Percentiles rank a stretch among this genome's conserved stretches.
Evolutionary conservation across 192 early-diverging fungal genomes (phyloP).

Genomic region (Coemansia sp.): DNA sequence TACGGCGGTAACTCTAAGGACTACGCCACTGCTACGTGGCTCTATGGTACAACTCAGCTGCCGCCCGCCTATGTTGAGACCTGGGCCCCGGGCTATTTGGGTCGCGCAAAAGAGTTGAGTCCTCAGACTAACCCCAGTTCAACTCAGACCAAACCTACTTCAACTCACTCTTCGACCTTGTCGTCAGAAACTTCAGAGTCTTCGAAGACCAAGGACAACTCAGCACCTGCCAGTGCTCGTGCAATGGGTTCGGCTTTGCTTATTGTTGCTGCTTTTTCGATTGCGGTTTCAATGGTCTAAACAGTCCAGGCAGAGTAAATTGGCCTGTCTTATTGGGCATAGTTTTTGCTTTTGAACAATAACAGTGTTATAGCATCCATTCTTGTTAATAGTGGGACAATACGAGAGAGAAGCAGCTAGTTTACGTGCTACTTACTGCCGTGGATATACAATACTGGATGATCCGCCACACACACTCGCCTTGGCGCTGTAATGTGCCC

Average conservation of each 20-base stretch:
- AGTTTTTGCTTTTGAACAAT: too few relatives aligned
- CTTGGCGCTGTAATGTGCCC: too few relatives aligned
- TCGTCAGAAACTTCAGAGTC: background rate
- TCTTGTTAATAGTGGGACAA: too few relatives aligned
- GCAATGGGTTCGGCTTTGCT: background rate
- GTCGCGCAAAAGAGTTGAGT: constrained; percentile 8
- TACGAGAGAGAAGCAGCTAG: too few relatives aligned
- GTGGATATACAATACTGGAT: too few relatives aligned
- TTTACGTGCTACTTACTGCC: too few relatives aligned
- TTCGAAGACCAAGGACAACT: background rate
- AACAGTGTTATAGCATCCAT: too few relatives aligned
- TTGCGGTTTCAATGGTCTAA: background rate
- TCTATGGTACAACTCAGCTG: constrained; percentile 35
- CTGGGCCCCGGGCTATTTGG: constrained; percentile 24
- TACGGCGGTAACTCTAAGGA: constrained; percentile 6
- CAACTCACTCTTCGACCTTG: background rate
- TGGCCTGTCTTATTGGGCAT: background rate
- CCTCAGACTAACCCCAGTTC: background rate
- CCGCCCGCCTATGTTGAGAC: constrained; percentile 19
- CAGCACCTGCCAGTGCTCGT: background rate
- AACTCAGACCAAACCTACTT: background rate
- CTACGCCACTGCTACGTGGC: constrained; percentile 25
- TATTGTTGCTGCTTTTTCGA: background rate
- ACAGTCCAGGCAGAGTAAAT: background rate
- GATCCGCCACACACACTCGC: too few relatives aligned